Percentiles rank a stretch among this genome's conserved stretches.
phyloP scores from a whole-genome alignment of 805 yeast genomes.

The Yarrowia yakushimensis region DNA sequence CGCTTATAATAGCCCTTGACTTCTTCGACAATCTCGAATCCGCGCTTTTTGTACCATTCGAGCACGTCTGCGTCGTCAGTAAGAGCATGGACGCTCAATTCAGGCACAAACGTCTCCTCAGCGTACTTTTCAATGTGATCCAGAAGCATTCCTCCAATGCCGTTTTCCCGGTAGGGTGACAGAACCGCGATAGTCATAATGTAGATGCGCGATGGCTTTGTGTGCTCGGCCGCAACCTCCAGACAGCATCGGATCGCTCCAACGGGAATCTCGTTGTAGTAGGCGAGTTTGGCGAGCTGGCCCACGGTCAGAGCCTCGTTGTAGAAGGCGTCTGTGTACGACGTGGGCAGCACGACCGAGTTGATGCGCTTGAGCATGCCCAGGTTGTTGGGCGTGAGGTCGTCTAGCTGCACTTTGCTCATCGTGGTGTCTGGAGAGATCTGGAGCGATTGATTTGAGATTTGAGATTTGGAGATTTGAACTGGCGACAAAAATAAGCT shows the following conservation, averaged over 20 bases:
- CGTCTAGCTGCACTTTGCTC: constrained; percentile 48
- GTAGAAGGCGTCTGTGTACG: constrained; percentile 53
- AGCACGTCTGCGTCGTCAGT: constrained; percentile 43
- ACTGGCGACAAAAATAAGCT: not conserved
- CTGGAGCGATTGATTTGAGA: too few species aligned
- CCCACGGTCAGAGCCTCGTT: constrained; percentile 46
- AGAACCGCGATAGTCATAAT: constrained; percentile 68
- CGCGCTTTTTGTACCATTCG: constrained; percentile 51
- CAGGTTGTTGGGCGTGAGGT: constrained; percentile 56
- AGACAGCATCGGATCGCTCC: constrained; percentile 61
- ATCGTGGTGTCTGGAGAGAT: too few species aligned
- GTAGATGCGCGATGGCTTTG: constrained; percentile 54
- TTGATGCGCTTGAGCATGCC: constrained; percentile 59
- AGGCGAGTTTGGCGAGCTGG: constrained; percentile 57
- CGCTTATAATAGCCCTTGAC: constrained; percentile 48
- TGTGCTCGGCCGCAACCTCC: constrained; percentile 44
- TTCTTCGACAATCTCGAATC: constrained; percentile 44
- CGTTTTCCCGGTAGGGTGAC: constrained; percentile 55
- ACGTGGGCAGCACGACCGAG: constrained; percentile 48
- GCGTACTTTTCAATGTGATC: constrained; percentile 56
- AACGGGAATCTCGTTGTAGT: constrained; percentile 73
- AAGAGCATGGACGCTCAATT: constrained; percentile 54
- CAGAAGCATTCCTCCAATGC: constrained; percentile 60
- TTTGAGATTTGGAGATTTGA: too few species aligned
- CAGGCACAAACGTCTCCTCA: constrained; percentile 50